These are phyloP conservation scores for Cyberlindnera maclurae DNA, from an alignment of 805 yeast genomes.

Conservation along the genomic window DNA sequence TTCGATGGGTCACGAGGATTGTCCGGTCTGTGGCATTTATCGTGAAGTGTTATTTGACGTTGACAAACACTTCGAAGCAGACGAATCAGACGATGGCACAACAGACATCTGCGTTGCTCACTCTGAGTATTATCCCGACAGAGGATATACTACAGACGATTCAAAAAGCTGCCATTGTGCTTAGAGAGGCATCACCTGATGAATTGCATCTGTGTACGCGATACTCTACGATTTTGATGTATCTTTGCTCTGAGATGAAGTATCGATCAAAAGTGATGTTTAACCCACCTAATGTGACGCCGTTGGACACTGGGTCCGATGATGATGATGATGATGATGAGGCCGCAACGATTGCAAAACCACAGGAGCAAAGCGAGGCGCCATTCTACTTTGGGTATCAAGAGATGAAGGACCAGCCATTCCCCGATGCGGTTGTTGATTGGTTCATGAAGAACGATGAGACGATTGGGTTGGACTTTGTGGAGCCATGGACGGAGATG, in stretches of 20 bases:
- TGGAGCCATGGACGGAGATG: constrained; percentile 78
- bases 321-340: constrained; percentile 17
- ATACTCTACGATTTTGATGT: constrained; percentile 71
- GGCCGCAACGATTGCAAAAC: constrained; percentile 2
- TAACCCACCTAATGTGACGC: constrained; percentile 23
- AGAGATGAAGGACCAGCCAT: constrained; percentile 16
- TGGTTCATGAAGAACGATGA: constrained; percentile 43
- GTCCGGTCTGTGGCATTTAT: constrained; percentile 86
- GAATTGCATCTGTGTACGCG: constrained; percentile 78
- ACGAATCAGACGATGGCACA: constrained; percentile 33
- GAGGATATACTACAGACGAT: constrained; percentile 65
- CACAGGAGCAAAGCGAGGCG: background rate
- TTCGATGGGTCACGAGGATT: constrained; percentile 83
- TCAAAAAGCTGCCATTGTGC: constrained; percentile 62
- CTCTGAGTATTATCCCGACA: constrained; percentile 53
- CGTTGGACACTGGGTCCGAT: constrained; percentile 18
- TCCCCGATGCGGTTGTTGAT: constrained; percentile 34
- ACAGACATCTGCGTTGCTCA: constrained; percentile 41
- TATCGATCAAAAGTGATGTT: constrained; percentile 29
- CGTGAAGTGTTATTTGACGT: constrained; percentile 73
- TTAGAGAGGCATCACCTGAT: constrained; percentile 83
- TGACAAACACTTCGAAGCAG: constrained; percentile 30
- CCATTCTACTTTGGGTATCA: constrained; percentile 15
- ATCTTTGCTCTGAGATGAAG: constrained; percentile 69
- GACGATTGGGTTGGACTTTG: constrained; percentile 49